Base-by-base conservation (phyloP, 371 early-diverging fungal species). In the Syncephalastrum monosporum region DNA sequence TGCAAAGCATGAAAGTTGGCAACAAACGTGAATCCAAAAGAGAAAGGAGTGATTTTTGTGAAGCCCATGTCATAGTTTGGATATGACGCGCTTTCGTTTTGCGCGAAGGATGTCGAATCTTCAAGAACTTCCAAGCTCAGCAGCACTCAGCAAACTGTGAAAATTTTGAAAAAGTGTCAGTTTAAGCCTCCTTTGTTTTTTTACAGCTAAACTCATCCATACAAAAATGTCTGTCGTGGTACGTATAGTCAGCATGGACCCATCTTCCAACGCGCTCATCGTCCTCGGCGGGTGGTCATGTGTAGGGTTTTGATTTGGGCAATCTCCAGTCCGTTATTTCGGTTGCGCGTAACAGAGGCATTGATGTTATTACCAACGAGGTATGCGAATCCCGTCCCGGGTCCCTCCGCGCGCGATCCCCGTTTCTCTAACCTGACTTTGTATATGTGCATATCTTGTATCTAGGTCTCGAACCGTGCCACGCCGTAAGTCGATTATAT, bases 351-450 rank as follows among this genome's bases (percentile, higher is more conserved):
- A 97, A 97, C 84, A 89, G 97, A 67, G 97, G 97, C 71, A 95
- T 98, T 68, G 98, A 98, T 75, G 94, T 98, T 61, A 90, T 98
- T 67, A 83, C 86, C 74, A 98, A 98, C 79, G 97, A 97, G 76
- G 95, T 94, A 24, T 33, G 38, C 38, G 3, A 33, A 33, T 33
- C 38, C 38, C 38, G 38, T 33, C 38, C 38, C 38, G 38, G 38
- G 6, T 10, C 38, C 38, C 29, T 7, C 4, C 7, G 29, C 29
- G 3, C 29, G 38, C 7, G 38, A 33, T 33, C 38, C 12, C 38
- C 38, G 38, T 33, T 10, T 33, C 2, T 10, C 38, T 33, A 33
- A 33, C 10, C 8, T 33, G 5, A 33, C 38, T 33, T 33, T 5
- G 38, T 10, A 2, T 33, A 2, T 33, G 2, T 33, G 21, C 21